Conservation (phyloP, 768 basidiomycete species). For the Pulveroboletus sp. region DNA sequence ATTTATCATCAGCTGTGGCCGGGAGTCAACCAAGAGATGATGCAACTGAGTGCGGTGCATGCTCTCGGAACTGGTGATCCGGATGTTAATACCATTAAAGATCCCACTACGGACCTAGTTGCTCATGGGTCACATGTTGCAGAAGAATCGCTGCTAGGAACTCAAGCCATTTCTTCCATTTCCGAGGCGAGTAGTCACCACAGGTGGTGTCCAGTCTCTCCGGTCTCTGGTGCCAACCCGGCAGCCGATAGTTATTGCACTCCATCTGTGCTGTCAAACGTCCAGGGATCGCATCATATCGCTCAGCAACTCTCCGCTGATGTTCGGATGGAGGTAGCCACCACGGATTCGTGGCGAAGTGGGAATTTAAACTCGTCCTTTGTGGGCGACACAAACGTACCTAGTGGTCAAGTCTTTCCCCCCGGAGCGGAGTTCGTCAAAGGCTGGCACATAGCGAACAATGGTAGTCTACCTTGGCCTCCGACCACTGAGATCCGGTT, state of each 20-base stretch:
- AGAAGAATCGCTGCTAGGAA: conserved; percentile 27
- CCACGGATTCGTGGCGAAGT: neutral
- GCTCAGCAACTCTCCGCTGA: neutral
- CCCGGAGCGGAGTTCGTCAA: conserved; percentile 85
- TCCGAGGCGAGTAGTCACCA: conserved; percentile 1
- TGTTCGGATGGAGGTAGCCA: neutral
- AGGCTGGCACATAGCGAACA: conserved; percentile 72
- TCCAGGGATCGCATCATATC: neutral
- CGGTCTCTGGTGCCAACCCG: conserved; percentile 16
- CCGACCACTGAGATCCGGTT: conserved; percentile 61
- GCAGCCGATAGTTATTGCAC: conserved; percentile 29
- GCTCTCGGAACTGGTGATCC: neutral
- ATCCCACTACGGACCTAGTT: neutral
- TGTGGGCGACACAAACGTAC: conserved; percentile 63
- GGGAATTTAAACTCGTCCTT: conserved; percentile 47
- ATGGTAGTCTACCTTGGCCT: conserved; percentile 62
- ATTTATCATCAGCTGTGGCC: conserved; percentile 31
- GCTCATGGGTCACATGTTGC: conserved; percentile 26
- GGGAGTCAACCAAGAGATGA: conserved; percentile 35
- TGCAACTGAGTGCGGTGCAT: conserved; percentile 25
- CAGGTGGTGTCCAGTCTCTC: conserved; percentile 1
- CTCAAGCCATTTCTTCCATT: conserved; percentile 16
- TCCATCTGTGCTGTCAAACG: conserved; percentile 6
- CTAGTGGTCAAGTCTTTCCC: conserved; percentile 72
- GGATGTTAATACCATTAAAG: neutral